A percentile compares a stretch with the other conserved stretches of the same genome.
Conservation (phyloP, 1,284 basidiomycete species). For the Cryptococcus floricola region DNA sequence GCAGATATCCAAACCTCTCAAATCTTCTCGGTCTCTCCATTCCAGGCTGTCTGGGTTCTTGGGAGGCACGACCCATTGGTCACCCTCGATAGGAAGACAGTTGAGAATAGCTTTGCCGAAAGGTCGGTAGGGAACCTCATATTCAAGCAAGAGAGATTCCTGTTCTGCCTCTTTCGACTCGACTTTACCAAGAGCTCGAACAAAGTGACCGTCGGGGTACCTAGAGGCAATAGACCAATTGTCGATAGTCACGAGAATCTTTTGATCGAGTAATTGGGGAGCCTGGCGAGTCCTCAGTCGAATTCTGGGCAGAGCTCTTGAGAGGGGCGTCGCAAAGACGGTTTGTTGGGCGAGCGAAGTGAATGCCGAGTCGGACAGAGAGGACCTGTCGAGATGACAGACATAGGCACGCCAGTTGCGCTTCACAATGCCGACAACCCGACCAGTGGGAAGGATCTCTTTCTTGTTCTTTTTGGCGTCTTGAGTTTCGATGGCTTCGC, state of each 20-base stretch:
- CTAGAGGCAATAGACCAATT: constrained; percentile 80
- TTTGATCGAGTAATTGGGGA: constrained; percentile 79
- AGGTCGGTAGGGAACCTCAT: constrained; percentile 92
- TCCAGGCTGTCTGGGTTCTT: constrained; percentile 58
- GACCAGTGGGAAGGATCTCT: constrained; percentile 73
- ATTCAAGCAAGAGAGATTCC: constrained; percentile 90
- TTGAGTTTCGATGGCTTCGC: constrained; percentile 40
- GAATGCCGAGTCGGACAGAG: constrained; percentile 70
- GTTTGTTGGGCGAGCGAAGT: constrained; percentile 85
- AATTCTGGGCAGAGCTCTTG: constrained; percentile 87
- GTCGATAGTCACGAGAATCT: constrained; percentile 94
- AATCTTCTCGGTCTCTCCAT: constrained; percentile 85
- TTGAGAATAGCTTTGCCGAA: constrained; percentile 92
- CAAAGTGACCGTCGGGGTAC: constrained; percentile 97
- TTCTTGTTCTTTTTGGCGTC: constrained; percentile 48
- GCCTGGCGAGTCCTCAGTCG: constrained; percentile 93
- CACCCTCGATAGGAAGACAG: constrained; percentile 86
- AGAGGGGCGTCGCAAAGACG: constrained; percentile 92
- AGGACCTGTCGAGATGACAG: constrained; percentile 88
- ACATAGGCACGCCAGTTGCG: constrained; percentile 97
- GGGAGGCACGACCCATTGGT: constrained; percentile 85
- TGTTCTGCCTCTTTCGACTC: constrained; percentile 96
- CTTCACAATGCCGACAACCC: constrained; percentile 86
- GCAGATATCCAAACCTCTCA: constrained; percentile 83
- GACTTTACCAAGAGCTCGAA: constrained; percentile 82